phyloP scores from a whole-genome alignment of 306 rosid species.

The Rosa multiflora region DNA sequence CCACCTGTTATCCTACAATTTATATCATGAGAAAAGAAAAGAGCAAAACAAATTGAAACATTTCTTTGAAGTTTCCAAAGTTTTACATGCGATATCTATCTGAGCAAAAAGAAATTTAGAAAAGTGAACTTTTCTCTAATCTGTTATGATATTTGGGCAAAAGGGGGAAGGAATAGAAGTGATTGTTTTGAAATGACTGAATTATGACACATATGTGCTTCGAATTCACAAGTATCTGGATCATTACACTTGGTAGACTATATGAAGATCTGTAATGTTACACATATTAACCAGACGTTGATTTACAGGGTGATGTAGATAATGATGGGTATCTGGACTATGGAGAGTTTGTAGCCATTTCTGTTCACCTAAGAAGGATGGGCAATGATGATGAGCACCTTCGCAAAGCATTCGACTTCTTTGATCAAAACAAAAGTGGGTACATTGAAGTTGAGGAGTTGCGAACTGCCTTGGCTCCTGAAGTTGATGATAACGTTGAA shows the following conservation, averaged over 20 bases:
- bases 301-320: slow-evolving; percentile 84
- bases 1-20: neutral
- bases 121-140: neutral
- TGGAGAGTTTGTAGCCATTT: slow-evolving; percentile 85
- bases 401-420: slow-evolving; percentile 81
- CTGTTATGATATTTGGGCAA: neutral
- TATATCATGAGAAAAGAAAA: neutral
- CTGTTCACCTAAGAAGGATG: slow-evolving; percentile 80
- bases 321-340: slow-evolving; percentile 83
- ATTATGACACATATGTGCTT: neutral
- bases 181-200: neutral
- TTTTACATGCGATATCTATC: neutral
- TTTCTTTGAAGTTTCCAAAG: neutral
- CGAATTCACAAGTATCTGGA: neutral
- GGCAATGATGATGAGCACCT: slow-evolving; percentile 80
- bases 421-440: slow-evolving; percentile 63
- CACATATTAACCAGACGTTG: slow-evolving; percentile 29
- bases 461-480: slow-evolving; percentile 53
- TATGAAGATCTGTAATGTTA: slow-evolving; percentile 8
- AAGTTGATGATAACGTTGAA: slow-evolving; percentile 57
- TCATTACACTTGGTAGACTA: neutral
- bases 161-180: neutral
- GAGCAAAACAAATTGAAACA: neutral
- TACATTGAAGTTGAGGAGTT: slow-evolving; percentile 89
- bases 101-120: neutral